Conservation (phyloP, 2,329 filamentous ascomycete genomes). For the Colletotrichum eremochloae region DNA sequence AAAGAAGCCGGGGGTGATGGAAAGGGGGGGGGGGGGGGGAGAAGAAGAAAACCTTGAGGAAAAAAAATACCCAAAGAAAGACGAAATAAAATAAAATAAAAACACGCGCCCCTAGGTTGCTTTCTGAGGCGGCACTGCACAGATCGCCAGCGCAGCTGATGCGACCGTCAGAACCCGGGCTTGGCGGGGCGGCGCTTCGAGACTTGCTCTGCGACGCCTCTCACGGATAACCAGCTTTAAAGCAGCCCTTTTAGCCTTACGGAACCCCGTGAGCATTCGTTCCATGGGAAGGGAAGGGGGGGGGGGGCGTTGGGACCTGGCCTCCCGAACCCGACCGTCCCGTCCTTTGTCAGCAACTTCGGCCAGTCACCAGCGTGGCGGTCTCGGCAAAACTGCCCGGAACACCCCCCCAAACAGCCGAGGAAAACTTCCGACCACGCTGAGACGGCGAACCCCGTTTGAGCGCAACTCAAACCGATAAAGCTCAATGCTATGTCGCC, state of each 20-base stretch:
- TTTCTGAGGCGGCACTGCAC: background rate
- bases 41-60: no score
- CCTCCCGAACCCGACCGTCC: constrained; percentile 10
- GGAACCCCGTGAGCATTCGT: background rate
- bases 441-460: constrained; percentile 41
- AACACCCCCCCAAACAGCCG: background rate
- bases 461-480: constrained; percentile 41
- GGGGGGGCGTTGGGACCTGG: constrained; percentile 6
- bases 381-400: background rate
- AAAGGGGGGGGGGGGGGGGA: no score
- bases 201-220: constrained; percentile 32
- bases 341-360: background rate
- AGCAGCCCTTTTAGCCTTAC: background rate
- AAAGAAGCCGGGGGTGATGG: background rate
- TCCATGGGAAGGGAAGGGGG: background rate
- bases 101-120: background rate
- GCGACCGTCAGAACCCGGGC: constrained; percentile 30
- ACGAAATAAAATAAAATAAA: background rate
- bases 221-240: background rate
- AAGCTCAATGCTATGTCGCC: constrained; percentile 39
- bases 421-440: constrained; percentile 39
- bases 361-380: background rate
- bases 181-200: constrained; percentile 38
- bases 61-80: background rate
- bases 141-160: constrained; percentile 32